phyloP scores from a whole-genome alignment of 2,329 filamentous ascomycete species.

The Verticillium nubilum region DNA sequence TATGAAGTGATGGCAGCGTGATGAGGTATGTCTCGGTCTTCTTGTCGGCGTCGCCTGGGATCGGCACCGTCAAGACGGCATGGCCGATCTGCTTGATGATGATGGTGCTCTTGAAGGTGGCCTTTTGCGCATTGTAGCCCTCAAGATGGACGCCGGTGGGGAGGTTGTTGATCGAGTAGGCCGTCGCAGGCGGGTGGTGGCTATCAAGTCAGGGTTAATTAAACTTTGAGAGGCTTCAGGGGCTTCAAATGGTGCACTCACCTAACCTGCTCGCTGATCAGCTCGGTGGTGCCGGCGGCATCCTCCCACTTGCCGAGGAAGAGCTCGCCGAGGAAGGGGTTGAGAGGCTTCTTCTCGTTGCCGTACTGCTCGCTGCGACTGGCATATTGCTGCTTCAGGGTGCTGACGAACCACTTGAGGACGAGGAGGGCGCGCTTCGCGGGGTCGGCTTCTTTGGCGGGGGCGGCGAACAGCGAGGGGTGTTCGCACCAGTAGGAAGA shows the following conservation, averaged over 20 bases:
- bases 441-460: constrained; percentile 71
- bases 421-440: constrained; percentile 80
- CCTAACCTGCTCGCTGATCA: constrained; percentile 93
- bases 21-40: constrained; percentile 74
- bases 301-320: constrained; percentile 91
- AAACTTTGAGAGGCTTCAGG: too few species aligned
- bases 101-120: constrained; percentile 89
- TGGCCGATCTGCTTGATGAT: constrained; percentile 94
- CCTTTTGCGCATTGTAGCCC: constrained; percentile 95
- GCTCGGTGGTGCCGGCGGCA: constrained; percentile 70
- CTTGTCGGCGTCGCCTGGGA: constrained; percentile 21
- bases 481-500: constrained; percentile 80
- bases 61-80: constrained; percentile 70
- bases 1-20: constrained; percentile 84
- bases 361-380: constrained; percentile 71
- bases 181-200: constrained; percentile 92
- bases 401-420: constrained; percentile 94
- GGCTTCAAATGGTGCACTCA: too few species aligned
- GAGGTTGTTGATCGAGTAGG: constrained; percentile 86
- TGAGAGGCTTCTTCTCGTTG: constrained; percentile 96
- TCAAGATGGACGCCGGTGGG: constrained; percentile 72
- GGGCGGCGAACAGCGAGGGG: constrained; percentile 72
- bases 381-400: constrained; percentile 79
- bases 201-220: constrained; percentile 25
- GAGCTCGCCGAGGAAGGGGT: constrained; percentile 92